Percentiles rank a stretch among this genome's conserved stretches.
These are phyloP conservation scores for Fusarium oligoseptatum DNA, from an alignment of 2,329 filamentous ascomycete species.

Conservation along the genomic window DNA sequence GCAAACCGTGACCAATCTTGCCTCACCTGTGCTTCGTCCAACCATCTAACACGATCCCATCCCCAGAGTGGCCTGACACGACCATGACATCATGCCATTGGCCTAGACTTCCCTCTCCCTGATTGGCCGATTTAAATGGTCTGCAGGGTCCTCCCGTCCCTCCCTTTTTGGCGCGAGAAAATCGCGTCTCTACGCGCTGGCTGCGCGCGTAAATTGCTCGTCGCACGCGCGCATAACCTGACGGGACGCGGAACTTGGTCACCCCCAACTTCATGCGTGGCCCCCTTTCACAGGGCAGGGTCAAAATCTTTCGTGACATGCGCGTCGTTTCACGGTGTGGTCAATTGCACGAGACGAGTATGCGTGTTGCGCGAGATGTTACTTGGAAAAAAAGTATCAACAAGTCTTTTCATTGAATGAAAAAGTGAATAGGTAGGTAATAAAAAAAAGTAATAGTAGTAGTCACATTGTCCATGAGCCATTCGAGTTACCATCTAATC, in stretches of 20 bases:
- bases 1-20: not conserved
- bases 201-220: conserved; percentile 47
- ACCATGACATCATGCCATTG: conserved; percentile 38
- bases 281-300: conserved; percentile 2
- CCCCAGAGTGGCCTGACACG: conserved; percentile 15
- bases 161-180: conserved; percentile 39
- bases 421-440: conserved; percentile 7
- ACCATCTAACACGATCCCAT: conserved; percentile 40
- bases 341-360: conserved; percentile 4
- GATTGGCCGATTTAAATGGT: conserved; percentile 41
- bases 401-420: not conserved
- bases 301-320: not conserved
- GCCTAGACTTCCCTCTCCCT: conserved; percentile 6
- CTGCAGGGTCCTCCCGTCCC: conserved; percentile 3
- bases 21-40: conserved; percentile 17
- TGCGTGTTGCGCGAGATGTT: not conserved
- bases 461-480: conserved; percentile 38
- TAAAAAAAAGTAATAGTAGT: conserved; percentile 10
- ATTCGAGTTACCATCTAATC: conserved; percentile 19
- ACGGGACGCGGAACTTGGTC: conserved; percentile 9
- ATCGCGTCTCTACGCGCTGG: conserved; percentile 35
- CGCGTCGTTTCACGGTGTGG: not conserved
- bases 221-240: conserved; percentile 35
- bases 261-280: conserved; percentile 9
- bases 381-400: not conserved